Evolutionary conservation across 495 filamentous ascomycete genomes (phyloP), one percentile per base, ranked within the genome.

Genomic region (Penicillium paradoxum): DNA sequence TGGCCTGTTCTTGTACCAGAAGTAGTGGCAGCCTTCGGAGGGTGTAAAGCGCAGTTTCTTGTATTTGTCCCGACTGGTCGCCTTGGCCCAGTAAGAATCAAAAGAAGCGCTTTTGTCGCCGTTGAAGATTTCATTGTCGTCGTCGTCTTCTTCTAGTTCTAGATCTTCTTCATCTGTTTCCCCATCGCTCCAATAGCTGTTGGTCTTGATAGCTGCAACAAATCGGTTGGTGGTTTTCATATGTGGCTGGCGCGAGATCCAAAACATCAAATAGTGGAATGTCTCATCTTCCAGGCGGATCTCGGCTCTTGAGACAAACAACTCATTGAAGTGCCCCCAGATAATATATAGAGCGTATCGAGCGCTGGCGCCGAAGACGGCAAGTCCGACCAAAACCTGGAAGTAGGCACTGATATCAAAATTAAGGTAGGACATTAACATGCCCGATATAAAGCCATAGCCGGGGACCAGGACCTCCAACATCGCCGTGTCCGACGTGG

Each of bases 381-480:
- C 76, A 14, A 73, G 18, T 1, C 80, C 56, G 2, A 89, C 49
- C 0, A 88, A 55, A 13, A 83, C 65, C 2, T 86, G 85, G 34
- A 91, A 76, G 64, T 89, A 84, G n/a, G 83, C 47, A 41, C 82
- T 83, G 11, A 90, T 70, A 59, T 95, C 88, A 64, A 95, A 77
- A 38, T 83, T 76, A 2, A 88, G 68, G 48, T 82, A 78, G 22
- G 80, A 79, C 6, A 79, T 66, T 6, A 88, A 57, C 21, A 83
- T 76, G 2, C 77, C 68, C 0, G 84, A 83, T 45, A 88, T 71
- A 55, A 86, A 63, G 1, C 82, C 77, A 65, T 88, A 90, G 14
- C 87, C 88, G 0, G 88, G 88, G 49, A 91, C 82, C 63, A 91
- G 77, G 22, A 80, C 74, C 54, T 91, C 86, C 14, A 91, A 74